Conservation (phyloP, 805 yeast genomes). For the Saccharomycopsis schoenii region DNA sequence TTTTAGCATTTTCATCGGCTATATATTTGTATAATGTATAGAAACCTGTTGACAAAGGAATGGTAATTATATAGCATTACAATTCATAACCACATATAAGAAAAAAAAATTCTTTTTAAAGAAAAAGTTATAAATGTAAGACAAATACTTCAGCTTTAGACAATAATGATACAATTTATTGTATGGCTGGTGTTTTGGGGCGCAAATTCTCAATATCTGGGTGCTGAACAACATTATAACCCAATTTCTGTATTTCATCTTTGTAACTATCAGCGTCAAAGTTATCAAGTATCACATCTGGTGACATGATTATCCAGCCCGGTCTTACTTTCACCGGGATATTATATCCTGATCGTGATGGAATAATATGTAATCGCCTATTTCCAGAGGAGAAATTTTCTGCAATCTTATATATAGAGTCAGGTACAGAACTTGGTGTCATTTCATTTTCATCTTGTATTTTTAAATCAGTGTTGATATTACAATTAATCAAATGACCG, state of each 20-base stretch:
- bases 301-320: constrained; percentile 89
- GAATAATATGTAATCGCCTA: constrained; percentile 76
- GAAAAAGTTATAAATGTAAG: background rate
- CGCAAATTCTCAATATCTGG: constrained; percentile 70
- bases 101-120: background rate
- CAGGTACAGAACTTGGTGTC: constrained; percentile 51
- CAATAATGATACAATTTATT: constrained; percentile 2
- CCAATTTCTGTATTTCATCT: constrained; percentile 34
- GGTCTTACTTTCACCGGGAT: constrained; percentile 57
- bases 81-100: background rate
- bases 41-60: background rate
- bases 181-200: constrained; percentile 65
- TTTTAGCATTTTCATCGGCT: background rate
- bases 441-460: constrained; percentile 40
- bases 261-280: constrained; percentile 42
- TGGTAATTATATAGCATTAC: background rate
- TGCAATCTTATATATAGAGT: constrained; percentile 66
- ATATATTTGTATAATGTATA: background rate
- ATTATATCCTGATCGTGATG: constrained; percentile 56
- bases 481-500: constrained; percentile 79
- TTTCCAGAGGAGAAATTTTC: constrained; percentile 83
- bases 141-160: too few relatives aligned
- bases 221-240: constrained; percentile 52
- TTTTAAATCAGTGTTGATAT: constrained; percentile 80
- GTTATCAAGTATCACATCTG: constrained; percentile 70